Conservation (phyloP, 2,329 filamentous ascomycete genomes). For the Cyanodermella asteris region DNA sequence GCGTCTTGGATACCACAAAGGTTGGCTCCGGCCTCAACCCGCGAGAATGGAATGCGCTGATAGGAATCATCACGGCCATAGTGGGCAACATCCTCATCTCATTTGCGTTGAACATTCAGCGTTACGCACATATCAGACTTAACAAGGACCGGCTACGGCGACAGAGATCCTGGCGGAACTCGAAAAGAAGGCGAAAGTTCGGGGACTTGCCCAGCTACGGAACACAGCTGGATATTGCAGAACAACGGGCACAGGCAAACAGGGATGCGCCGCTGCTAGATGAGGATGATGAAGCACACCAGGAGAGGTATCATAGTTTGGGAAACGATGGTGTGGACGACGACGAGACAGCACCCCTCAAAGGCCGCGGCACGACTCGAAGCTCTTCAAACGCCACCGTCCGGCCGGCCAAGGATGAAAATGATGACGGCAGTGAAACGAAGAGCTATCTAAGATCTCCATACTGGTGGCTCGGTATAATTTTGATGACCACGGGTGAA, state of each 20-base stretch:
- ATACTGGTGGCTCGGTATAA: conserved; percentile 90
- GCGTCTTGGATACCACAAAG: too few species aligned
- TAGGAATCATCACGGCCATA: conserved; percentile 85
- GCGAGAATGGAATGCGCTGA: conserved; percentile 61
- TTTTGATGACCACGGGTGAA: conserved; percentile 82
- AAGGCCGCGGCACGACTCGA: conserved; percentile 12
- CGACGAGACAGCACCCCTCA: not conserved
- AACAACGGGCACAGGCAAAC: conserved; percentile 6
- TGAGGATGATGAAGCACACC: not conserved
- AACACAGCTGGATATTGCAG: conserved; percentile 12
- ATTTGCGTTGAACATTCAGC: conserved; percentile 84
- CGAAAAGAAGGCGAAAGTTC: conserved; percentile 6
- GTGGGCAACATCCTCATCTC: conserved; percentile 85
- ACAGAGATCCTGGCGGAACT: conserved; percentile 30
- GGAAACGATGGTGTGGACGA: conserved; percentile 1
- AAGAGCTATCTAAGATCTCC: conserved; percentile 71
- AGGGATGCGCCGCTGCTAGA: conserved; percentile 4
- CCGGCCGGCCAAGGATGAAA: conserved; percentile 17
- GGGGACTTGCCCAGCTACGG: too few species aligned
- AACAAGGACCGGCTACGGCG: conserved; percentile 44
- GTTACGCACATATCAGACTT: conserved; percentile 79
- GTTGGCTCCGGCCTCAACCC: too few species aligned
- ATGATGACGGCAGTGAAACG: conserved; percentile 22
- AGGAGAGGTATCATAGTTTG: not conserved
- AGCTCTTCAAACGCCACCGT: conserved; percentile 18